Evolutionary conservation across 345 rosid species (phyloP).

Genomic region (Noccaea bulbosa): DNA sequence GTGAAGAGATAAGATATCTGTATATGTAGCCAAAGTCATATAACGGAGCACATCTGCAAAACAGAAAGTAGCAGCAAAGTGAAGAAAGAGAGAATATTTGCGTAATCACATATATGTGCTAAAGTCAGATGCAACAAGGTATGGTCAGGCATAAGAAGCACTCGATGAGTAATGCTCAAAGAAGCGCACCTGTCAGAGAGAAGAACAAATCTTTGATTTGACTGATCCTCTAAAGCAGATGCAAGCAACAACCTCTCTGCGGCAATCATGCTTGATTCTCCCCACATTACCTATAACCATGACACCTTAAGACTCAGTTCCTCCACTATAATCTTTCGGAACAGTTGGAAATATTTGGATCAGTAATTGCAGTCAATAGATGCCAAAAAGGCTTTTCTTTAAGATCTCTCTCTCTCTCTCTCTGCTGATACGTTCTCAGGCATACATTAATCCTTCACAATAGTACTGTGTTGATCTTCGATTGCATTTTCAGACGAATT

Average conservation of each 20-base stretch:
- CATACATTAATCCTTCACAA: background rate
- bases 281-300: slow-evolving; percentile 77
- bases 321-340: background rate
- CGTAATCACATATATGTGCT: slow-evolving; percentile 4
- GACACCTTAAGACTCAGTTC: background rate
- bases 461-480: background rate
- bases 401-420: too few species aligned
- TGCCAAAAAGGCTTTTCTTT: background rate
- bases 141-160: slow-evolving; percentile 13
- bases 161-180: background rate
- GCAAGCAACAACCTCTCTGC: slow-evolving; percentile 83
- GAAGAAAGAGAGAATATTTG: slow-evolving; percentile 4
- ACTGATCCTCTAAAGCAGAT: slow-evolving; percentile 73
- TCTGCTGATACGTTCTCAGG: background rate
- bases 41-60: slow-evolving; percentile 85
- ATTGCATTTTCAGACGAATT: background rate
- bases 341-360: background rate
- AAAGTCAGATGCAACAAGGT: slow-evolving; percentile 11
- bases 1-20: slow-evolving; percentile 77
- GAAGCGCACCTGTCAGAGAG: slow-evolving; percentile 83
- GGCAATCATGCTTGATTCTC: slow-evolving; percentile 84
- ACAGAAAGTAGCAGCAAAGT: slow-evolving; percentile 32
- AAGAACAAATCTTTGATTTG: slow-evolving; percentile 85
- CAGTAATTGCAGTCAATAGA: background rate
- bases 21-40: slow-evolving; percentile 86